Base-by-base conservation (phyloP, 2,329 filamentous ascomycete species). In the Periconia macrospinosa region DNA sequence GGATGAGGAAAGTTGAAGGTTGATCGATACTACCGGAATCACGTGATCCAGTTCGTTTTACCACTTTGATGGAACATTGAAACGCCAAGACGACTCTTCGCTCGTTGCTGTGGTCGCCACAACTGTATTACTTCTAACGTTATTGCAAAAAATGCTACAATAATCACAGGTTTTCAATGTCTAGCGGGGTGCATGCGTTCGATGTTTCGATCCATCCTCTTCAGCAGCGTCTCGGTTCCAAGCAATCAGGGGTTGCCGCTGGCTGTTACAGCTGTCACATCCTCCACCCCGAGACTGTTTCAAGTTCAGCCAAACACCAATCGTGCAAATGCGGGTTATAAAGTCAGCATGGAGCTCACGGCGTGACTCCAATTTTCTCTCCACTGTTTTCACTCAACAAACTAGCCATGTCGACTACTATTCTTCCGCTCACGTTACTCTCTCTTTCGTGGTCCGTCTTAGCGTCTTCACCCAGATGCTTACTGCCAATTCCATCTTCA, bases 381-480 rank as follows among this genome's bases (percentile, higher is more conserved):
- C 27, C 6, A 19, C 17, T 40, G n/a, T 23, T 23, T 19, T 18
- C 37, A 6, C 19, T 44, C 18, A 10, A 14, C 9, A 43, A 33
- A 15, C 3, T 40, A 23, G 19, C 3, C 10, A 45, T 41, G 42
- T 41, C 18, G 33, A 40, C 14, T 14, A 40, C 14, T 14, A 15
- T 35, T 47, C 41, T 51, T 35, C 15, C 20, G 15, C 5, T 46
- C 37, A 41, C 40, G 11, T 30, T 43, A 6, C 20, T 52, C 20
- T 27, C 42, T 20, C 41, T 52, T 20, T 19, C 49, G 3, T 50
- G 41, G 13, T 41, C 46, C 23, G 44, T 27, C 17, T 30, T 56
- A 23, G 53, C 61, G 18, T 37, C 37, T 9, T 27, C 45, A 13
- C 10, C 48, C 13, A 59, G 55, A 27, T 62, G 57, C 50, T 47